Evolutionary conservation across 345 rosid species (phyloP).

Genomic region (Geranium brycei): DNA sequence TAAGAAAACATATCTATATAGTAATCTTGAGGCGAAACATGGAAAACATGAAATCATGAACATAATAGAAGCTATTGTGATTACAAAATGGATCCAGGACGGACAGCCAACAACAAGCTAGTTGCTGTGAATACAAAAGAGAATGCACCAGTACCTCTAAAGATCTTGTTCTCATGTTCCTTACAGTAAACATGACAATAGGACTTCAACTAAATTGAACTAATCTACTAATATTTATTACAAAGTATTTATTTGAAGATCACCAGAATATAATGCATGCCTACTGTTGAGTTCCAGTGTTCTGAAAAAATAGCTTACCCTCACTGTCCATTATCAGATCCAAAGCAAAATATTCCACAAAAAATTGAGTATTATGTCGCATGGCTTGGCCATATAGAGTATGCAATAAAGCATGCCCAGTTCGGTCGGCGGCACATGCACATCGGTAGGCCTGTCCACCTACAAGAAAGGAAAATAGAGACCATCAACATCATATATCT

Average conservation of each 20-base stretch:
- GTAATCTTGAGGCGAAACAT: background rate
- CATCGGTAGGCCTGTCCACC: constrained; percentile 99
- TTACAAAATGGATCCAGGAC: background rate
- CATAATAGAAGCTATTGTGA: background rate
- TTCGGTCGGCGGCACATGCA: constrained; percentile 98
- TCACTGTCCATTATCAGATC: constrained; percentile 73
- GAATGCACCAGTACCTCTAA: background rate
- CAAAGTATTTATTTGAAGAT: no score
- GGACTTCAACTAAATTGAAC: background rate
- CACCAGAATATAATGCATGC: no score
- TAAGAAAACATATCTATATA: background rate
- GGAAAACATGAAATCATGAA: background rate
- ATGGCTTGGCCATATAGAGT: constrained; percentile 98
- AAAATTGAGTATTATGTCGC: constrained; percentile 97
- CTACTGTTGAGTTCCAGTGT: background rate
- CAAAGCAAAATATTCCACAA: constrained; percentile 95
- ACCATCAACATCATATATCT: constrained; percentile 13
- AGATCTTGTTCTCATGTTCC: background rate
- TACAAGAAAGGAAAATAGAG: constrained; percentile 19
- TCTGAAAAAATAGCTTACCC: constrained; percentile 31
- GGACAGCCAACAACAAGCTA: background rate
- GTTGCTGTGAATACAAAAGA: background rate
- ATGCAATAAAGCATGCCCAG: constrained; percentile 95
- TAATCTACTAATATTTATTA: no score
- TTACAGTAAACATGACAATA: background rate